Evolutionary conservation across 2,329 filamentous ascomycete genomes (phyloP).

Genomic region (Didymella sp.): DNA sequence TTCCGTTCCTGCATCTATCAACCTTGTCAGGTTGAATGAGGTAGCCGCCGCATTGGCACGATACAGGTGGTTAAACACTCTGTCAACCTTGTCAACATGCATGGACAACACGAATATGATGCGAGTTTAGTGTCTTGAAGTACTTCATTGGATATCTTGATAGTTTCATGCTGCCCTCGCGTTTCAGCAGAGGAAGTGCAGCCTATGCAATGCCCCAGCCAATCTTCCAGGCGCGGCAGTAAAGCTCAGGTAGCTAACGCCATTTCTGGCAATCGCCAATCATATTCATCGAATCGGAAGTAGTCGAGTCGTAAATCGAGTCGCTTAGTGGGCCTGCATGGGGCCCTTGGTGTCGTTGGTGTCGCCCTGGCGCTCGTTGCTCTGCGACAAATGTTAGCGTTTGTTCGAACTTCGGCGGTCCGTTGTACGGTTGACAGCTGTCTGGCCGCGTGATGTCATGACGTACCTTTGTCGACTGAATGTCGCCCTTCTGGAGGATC

Average conservation of each 20-base stretch:
- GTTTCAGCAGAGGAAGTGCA: slow-evolving; percentile 29
- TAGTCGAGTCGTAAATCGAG: slow-evolving; percentile 14
- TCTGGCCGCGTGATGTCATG: background rate
- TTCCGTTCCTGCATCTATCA: background rate
- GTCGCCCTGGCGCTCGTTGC: slow-evolving; percentile 52
- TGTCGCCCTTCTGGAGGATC: slow-evolving; percentile 78
- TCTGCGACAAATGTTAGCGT: slow-evolving; percentile 36
- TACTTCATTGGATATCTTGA: slow-evolving; percentile 27
- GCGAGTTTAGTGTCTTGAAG: slow-evolving; percentile 3
- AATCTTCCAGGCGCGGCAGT: slow-evolving; percentile 21
- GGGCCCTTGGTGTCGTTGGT: slow-evolving; percentile 53
- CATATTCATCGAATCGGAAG: slow-evolving; percentile 29
- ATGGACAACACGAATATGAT: background rate
- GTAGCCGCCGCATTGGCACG: no score
- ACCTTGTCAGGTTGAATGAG: no score
- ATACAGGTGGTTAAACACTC: no score
- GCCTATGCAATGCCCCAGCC: slow-evolving; percentile 22
- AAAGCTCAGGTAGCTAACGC: slow-evolving; percentile 10
- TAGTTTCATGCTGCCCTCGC: slow-evolving; percentile 25
- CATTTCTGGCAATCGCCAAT: slow-evolving; percentile 22
- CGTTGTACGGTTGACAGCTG: background rate
- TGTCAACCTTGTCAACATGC: background rate
- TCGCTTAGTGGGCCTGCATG: slow-evolving; percentile 40
- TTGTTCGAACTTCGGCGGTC: background rate
- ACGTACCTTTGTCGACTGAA: slow-evolving; percentile 22